Conservation (phyloP, 148 eudicot species). For the Chenopodium quinoa region DNA sequence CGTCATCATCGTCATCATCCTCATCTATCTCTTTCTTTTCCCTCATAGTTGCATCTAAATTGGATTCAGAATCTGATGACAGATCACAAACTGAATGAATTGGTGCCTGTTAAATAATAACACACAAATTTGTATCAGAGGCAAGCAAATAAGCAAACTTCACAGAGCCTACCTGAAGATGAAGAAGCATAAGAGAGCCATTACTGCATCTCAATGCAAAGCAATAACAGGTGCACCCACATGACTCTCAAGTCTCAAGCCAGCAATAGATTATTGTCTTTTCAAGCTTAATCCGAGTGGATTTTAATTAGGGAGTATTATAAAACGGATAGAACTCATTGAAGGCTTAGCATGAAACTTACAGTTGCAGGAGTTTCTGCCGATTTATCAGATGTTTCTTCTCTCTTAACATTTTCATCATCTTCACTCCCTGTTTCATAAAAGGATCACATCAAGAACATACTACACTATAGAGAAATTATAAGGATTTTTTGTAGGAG, state of each 20-base stretch:
- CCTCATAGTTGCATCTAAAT: constrained; percentile 29
- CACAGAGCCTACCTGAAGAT: background rate
- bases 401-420: constrained; percentile 26
- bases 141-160: background rate
- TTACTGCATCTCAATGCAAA: background rate
- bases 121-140: background rate
- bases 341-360: background rate
- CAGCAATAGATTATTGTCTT: background rate
- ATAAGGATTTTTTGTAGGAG: background rate
- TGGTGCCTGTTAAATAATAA: constrained; percentile 41
- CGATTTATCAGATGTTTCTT: constrained; percentile 32
- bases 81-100: constrained; percentile 54
- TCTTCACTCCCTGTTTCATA: constrained; percentile 37
- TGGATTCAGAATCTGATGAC: constrained; percentile 77
- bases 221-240: background rate
- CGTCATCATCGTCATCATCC: constrained; percentile 26
- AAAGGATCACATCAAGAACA: constrained; percentile 2
- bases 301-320: background rate
- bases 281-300: background rate
- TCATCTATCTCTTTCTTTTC: constrained; percentile 22
- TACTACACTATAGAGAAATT: background rate
- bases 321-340: constrained; percentile 13
- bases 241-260: constrained; percentile 1
- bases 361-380: constrained; percentile 42
- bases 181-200: background rate